phyloP scores from a whole-genome alignment of 352 stramenopile species.

The Globisporangium rhizosaccharum region DNA sequence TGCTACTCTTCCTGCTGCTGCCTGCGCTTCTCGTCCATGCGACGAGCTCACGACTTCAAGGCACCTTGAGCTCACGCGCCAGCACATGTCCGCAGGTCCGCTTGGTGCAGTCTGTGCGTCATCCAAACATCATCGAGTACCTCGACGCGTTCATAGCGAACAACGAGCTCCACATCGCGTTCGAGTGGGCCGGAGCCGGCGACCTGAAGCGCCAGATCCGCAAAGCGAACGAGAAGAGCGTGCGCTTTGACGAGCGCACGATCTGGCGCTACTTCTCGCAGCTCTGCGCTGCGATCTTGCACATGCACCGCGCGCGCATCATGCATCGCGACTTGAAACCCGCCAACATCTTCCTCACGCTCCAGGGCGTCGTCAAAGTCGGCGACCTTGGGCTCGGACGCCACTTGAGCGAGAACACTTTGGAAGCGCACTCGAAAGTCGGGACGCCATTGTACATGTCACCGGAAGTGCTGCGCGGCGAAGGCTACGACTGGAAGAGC shows the following conservation, averaged over 20 bases:
- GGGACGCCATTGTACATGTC: slow-evolving; percentile 95
- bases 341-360: slow-evolving; percentile 92
- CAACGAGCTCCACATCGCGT: slow-evolving; percentile 91
- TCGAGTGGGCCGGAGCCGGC: slow-evolving; percentile 92
- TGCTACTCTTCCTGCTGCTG: background rate
- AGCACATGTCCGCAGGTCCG: slow-evolving; percentile 29
- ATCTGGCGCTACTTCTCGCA: slow-evolving; percentile 94
- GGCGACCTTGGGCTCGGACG: slow-evolving; percentile 74
- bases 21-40: slow-evolving; percentile 2
- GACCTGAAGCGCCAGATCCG: slow-evolving; percentile 92
- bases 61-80: no score
- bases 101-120: slow-evolving; percentile 85
- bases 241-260: slow-evolving; percentile 88
- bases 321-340: slow-evolving; percentile 94
- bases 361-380: slow-evolving; percentile 89
- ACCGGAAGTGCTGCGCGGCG: slow-evolving; percentile 89
- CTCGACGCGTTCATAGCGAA: slow-evolving; percentile 88
- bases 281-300: slow-evolving; percentile 78
- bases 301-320: slow-evolving; percentile 88
- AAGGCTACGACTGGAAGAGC: slow-evolving; percentile 94
- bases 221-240: slow-evolving; percentile 80
- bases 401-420: slow-evolving; percentile 73
- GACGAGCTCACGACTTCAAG: no score
- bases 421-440: slow-evolving; percentile 88
- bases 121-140: slow-evolving; percentile 92